Percentiles rank a stretch among this genome's conserved stretches.
These are phyloP conservation scores for Wickerhamiella brachini DNA, from an alignment of 805 yeast genomes.

Conservation along the genomic window DNA sequence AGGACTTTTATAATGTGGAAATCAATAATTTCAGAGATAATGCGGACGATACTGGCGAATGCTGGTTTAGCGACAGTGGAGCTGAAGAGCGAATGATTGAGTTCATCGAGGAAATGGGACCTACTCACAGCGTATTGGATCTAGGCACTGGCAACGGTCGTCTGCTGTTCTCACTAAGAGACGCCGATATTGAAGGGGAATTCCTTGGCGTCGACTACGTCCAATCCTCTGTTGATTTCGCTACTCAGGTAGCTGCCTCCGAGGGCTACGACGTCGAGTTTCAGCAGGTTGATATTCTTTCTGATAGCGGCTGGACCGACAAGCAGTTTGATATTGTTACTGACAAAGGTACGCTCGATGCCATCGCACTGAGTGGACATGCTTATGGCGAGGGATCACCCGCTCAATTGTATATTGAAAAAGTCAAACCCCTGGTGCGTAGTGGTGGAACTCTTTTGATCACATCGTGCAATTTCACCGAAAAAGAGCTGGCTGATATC, in stretches of 20 bases:
- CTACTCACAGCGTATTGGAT: slow-evolving; percentile 41
- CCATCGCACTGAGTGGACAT: slow-evolving; percentile 71
- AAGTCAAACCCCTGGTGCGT: slow-evolving; percentile 43
- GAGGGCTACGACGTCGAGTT: slow-evolving; percentile 32
- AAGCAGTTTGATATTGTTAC: slow-evolving; percentile 56
- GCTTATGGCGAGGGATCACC: slow-evolving; percentile 25
- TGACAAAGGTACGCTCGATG: slow-evolving; percentile 95
- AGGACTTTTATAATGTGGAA: slow-evolving; percentile 67
- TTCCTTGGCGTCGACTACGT: slow-evolving; percentile 80
- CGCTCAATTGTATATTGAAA: slow-evolving; percentile 41
- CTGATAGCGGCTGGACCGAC: slow-evolving; percentile 26
- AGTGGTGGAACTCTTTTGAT: slow-evolving; percentile 49
- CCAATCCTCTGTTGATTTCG: slow-evolving; percentile 63
- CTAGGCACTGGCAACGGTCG: slow-evolving; percentile 97
- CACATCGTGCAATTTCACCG: slow-evolving; percentile 91
- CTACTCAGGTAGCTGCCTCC: slow-evolving; percentile 38
- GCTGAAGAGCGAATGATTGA: slow-evolving; percentile 58
- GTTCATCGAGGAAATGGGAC: slow-evolving; percentile 11
- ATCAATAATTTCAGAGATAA: slow-evolving; percentile 56
- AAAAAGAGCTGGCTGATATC: slow-evolving; percentile 46
- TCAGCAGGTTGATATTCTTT: slow-evolving; percentile 55
- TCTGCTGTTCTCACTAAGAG: slow-evolving; percentile 58
- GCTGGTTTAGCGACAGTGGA: slow-evolving; percentile 93
- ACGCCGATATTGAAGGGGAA: slow-evolving; percentile 41
- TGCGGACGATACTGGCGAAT: slow-evolving; percentile 80